Evolutionary conservation across 108 stramenopile genomes (phyloP).

Genomic region (Cylindrotheca closterium): DNA sequence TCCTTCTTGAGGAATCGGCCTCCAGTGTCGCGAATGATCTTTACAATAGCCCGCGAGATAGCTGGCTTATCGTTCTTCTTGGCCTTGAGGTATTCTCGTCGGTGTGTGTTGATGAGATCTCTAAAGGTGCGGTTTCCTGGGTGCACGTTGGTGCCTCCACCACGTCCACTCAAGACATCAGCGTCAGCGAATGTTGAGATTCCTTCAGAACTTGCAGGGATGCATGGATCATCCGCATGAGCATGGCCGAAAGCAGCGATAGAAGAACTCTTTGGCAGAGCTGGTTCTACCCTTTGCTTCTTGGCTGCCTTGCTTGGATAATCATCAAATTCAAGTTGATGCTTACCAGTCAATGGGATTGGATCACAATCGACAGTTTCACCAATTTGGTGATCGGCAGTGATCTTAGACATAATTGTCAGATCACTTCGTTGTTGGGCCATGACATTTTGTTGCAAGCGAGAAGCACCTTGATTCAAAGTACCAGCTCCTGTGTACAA

Average conservation of each 20-base stretch:
- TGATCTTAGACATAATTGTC: not conserved
- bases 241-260: not conserved
- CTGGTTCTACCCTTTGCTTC: not conserved
- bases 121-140: slow-evolving; percentile 62
- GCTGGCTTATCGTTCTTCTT: slow-evolving; percentile 58
- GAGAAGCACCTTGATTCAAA: not conserved
- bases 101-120: slow-evolving; percentile 35
- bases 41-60: slow-evolving; percentile 67
- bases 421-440: not conserved
- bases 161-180: slow-evolving; percentile 72
- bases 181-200: slow-evolving; percentile 52
- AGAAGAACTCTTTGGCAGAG: not conserved
- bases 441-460: not conserved
- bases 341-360: not conserved
- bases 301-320: not conserved
- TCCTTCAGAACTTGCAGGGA: slow-evolving; percentile 41
- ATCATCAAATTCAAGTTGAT: not conserved
- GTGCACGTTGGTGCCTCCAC: slow-evolving; percentile 58
- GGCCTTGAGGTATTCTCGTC: slow-evolving; percentile 34
- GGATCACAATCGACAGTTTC: not conserved
- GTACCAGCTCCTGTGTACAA: not conserved
- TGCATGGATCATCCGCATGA: not conserved
- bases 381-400: not conserved
- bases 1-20: slow-evolving; percentile 77
- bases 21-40: slow-evolving; percentile 56